Evolutionary conservation across 2,329 filamentous ascomycete species (phyloP), one percentile per base, ranked within the genome.

Genomic region (Nemania serpens): DNA sequence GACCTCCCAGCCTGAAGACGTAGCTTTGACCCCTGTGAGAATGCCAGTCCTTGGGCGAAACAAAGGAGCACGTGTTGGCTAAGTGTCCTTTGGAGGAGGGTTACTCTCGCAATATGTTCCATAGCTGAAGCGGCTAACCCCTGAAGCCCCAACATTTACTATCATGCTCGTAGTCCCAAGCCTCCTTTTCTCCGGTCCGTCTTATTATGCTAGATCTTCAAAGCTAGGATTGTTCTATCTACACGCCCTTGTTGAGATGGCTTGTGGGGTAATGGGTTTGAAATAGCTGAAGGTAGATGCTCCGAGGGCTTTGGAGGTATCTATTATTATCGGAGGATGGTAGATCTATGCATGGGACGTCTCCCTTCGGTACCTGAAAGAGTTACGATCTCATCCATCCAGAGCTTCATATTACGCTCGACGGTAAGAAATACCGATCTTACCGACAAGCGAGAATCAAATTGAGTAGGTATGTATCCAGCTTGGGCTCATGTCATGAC

Each of bases 191-290:
- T 52, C 52, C 43, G 42, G n/a, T 39, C 45, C 53, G 29, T 29
- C 20, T 55, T 56, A 45, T 36, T 39, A 2, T 33, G 48, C 25
- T 22, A 22, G 41, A 29, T 37, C 36, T 46, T 55, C n/a, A 17
- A 37, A n/a, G 46, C 53, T 46, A 41, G 57, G 54, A 12, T 58
- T 46, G 36, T 22, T 60, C 56, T 62, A 63, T 56, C 39, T 36
- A 55, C 60, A 63, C 59, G 13, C 62, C 62, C 52, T 39, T 17
- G 7, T 47, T 17, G n/a, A 6, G 13, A 52, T 33, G 12, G 37
- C 20, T 33, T 17, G 34, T 7, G 34, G 41, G 18, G 41, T 47
- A 36, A 9, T 18, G n/a, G 12, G 34, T 56, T 55, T 34, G 46
- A 45, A 58, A 56, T 17, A 50, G 45, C 53, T 58, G 57, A 62